These are phyloP conservation scores for Notholithocarpus densiflorus DNA, from an alignment of 306 rosid species.

Conservation along the genomic window DNA sequence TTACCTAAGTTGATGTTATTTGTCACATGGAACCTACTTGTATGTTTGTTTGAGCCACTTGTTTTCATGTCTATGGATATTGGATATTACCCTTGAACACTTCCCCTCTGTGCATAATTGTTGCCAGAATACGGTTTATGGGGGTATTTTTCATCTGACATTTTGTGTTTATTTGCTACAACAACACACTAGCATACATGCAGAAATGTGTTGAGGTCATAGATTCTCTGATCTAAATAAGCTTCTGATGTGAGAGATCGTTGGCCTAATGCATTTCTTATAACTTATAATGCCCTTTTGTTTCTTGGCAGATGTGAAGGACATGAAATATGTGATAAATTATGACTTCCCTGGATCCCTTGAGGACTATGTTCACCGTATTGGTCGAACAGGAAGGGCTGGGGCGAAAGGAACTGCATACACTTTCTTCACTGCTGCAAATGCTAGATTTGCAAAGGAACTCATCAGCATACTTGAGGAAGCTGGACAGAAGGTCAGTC, in stretches of 20 bases:
- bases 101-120: not conserved
- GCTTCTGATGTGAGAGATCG: not conserved
- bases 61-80: not conserved
- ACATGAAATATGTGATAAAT: constrained; percentile 84
- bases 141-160: not conserved
- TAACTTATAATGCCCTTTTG: not conserved
- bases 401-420: constrained; percentile 99
- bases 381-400: constrained; percentile 98
- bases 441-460: constrained; percentile 95
- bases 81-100: not conserved
- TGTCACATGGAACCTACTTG: too few species aligned
- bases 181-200: not conserved
- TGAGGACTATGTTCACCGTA: constrained; percentile 95
- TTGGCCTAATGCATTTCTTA: not conserved
- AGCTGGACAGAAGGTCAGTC: constrained; percentile 91
- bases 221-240: not conserved
- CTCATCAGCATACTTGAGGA: constrained; percentile 85
- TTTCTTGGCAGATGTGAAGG: constrained; percentile 79
- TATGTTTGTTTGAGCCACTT: not conserved
- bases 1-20: too few species aligned
- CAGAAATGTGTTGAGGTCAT: not conserved
- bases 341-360: constrained; percentile 98
- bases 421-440: constrained; percentile 92
- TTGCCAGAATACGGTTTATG: not conserved
- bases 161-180: not conserved